A percentile compares a stretch with the other conserved stretches of the same genome.
Conservation (phyloP, 768 basidiomycete species). For the Russula earlei region DNA sequence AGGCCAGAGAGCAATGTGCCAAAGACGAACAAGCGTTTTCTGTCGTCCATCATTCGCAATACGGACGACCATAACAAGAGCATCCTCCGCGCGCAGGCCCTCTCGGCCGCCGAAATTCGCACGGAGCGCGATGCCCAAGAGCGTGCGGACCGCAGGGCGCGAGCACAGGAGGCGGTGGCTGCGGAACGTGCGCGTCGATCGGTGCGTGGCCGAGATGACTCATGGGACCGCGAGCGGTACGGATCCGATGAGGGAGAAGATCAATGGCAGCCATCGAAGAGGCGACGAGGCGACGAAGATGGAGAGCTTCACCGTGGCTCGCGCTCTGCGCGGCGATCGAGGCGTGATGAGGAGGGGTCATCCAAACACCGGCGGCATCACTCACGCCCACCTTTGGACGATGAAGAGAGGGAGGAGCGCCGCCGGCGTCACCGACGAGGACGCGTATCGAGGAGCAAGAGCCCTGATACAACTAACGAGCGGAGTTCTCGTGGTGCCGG, state of each 20-base stretch:
- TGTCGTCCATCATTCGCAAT: constrained; percentile 78
- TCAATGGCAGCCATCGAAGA: constrained; percentile 26
- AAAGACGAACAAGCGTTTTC: constrained; percentile 73
- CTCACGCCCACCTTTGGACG: constrained; percentile 21
- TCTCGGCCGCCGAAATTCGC: constrained; percentile 66
- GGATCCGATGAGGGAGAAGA: constrained; percentile 30
- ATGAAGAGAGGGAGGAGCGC: constrained; percentile 6
- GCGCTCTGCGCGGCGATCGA: constrained; percentile 23
- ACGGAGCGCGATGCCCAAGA: constrained; percentile 57
- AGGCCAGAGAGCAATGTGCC: constrained; percentile 68
- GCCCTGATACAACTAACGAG: neutral
- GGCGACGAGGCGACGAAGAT: constrained; percentile 33
- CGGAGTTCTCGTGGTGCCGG: neutral
- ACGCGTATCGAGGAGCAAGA: neutral
- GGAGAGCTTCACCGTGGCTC: constrained; percentile 27
- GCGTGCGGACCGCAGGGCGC: constrained; percentile 45
- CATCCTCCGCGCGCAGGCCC: constrained; percentile 62
- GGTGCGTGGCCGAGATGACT: constrained; percentile 31
- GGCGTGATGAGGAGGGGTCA: constrained; percentile 17
- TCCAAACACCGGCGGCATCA: constrained; percentile 22
- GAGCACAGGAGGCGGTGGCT: constrained; percentile 69
- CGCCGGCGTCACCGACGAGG: neutral
- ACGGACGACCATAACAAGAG: constrained; percentile 96
- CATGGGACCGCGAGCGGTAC: constrained; percentile 38
- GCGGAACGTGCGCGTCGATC: constrained; percentile 48